Conservation (phyloP, 176 grass and related monocot species). For the Bolboschoenus planiculmis region DNA sequence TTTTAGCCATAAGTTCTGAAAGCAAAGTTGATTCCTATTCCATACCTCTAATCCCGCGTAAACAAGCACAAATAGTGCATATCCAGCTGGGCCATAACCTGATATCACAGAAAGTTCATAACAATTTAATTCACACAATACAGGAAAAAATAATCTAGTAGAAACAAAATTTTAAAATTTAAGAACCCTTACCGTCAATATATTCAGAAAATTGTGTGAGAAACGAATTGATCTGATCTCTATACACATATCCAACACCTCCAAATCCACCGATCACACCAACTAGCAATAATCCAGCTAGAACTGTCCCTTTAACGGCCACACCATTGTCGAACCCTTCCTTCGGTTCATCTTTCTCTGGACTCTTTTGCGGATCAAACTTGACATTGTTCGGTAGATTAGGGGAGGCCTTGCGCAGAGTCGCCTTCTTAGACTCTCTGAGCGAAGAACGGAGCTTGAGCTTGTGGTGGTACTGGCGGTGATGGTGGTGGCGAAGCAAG, state of each 20-base stretch:
- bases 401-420: slow-evolving; percentile 66
- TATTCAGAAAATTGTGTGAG: slow-evolving; percentile 88
- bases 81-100: slow-evolving; percentile 96
- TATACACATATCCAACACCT: slow-evolving; percentile 84
- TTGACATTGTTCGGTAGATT: slow-evolving; percentile 59
- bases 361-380: slow-evolving; percentile 27
- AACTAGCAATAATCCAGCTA: slow-evolving; percentile 69
- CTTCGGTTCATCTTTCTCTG: slow-evolving; percentile 18
- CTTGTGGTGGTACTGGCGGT: slow-evolving; percentile 22
- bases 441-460: slow-evolving; percentile 60
- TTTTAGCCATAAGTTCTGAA: no score
- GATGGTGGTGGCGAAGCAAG: slow-evolving; percentile 28
- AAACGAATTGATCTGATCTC: slow-evolving; percentile 85
- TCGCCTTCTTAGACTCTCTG: slow-evolving; percentile 64
- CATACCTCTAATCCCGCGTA: slow-evolving; percentile 92
- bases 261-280: slow-evolving; percentile 86
- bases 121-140: slow-evolving; percentile 2
- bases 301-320: slow-evolving; percentile 63
- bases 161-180: neutral
- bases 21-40: neutral
- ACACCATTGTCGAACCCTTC: slow-evolving; percentile 13
- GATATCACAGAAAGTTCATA: slow-evolving; percentile 17
- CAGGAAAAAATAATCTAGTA: slow-evolving; percentile 1
- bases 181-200: slow-evolving; percentile 60
- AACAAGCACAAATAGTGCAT: slow-evolving; percentile 81